Base-by-base conservation (phyloP, 371 early-diverging fungal species). In the Choanephora cucurbitarum region DNA sequence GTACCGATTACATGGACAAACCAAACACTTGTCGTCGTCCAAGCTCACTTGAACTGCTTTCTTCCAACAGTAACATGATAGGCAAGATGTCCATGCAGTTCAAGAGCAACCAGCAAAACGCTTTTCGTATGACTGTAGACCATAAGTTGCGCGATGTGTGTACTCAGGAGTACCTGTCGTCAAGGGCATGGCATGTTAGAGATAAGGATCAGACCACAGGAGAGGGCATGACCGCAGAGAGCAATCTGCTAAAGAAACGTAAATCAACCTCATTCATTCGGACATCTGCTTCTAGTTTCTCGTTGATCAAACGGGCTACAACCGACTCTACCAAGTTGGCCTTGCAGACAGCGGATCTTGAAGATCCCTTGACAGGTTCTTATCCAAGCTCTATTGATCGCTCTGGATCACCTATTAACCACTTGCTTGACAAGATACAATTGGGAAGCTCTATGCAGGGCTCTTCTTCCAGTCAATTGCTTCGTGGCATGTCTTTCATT, bases 101-200 rank as follows among this genome's bases (percentile, higher is more conserved):
- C 14, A 67, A 69, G 48, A 76, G 55, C 31, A 76, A 63, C 32
- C 75, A 78, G 40, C 73, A 72, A 34, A 58, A 75, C 47, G 65
- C 78, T 4, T 34, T 75, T 24, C 68, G 71, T 13, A 47, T 72
- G 22, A 69, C 66, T 1, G 65, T 68, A 2, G 78, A 78, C 49
- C 73, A 78, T 50, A 74, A 70, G 45, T 37, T 78, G 5, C 69
- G 67, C n/a, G 78, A 75, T 59, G 78, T 75, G 0, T 78, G 75
- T 31, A 72, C 78, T 1, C 73, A 70, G 47, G 78, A 78, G 11
- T 78, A 75, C 22, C 28, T 78, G n/a, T 66, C 73, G 0, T 68
- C 78, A 18, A 44, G 73, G 50, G 65, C 74, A 1, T 72, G 72
- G 70, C 62, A 71, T 41, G 53, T 68, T 11, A 60, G 73, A 39